A percentile compares a stretch with the other conserved stretches of the same genome.
These are phyloP conservation scores for Aspergillus sp. DNA, from an alignment of 2,329 filamentous ascomycete species.

Conservation along the genomic window DNA sequence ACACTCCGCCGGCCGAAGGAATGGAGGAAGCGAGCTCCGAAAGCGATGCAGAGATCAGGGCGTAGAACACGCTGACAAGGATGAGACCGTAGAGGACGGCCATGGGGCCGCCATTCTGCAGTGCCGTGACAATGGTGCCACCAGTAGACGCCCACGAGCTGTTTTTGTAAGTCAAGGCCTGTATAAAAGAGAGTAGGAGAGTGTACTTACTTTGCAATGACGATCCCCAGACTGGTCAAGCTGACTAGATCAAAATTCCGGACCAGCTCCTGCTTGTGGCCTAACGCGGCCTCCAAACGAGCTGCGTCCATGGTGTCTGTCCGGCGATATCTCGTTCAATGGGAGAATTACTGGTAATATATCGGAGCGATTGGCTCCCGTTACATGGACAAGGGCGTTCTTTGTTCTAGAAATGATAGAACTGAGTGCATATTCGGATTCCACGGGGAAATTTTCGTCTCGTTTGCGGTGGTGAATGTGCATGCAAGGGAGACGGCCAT, in stretches of 20 bases:
- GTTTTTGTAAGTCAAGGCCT: conserved; percentile 19
- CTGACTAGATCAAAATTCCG: conserved; percentile 58
- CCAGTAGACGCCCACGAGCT: conserved; percentile 63
- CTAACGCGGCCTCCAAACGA: conserved; percentile 33
- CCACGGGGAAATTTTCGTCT: background rate
- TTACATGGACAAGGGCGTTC: background rate
- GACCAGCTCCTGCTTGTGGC: conserved; percentile 58
- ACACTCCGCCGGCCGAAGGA: conserved; percentile 54
- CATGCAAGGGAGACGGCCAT: conserved; percentile 20
- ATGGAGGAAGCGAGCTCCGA: conserved; percentile 59
- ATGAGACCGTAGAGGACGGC: conserved; percentile 60
- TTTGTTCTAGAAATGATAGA: background rate
- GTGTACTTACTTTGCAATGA: conserved; percentile 45
- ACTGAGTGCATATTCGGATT: background rate
- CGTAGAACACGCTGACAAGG: conserved; percentile 49
- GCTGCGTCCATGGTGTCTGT: conserved; percentile 18
- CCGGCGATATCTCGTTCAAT: background rate
- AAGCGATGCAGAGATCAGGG: conserved; percentile 53
- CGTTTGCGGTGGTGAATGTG: background rate
- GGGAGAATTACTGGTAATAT: background rate
- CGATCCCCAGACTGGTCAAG: conserved; percentile 57
- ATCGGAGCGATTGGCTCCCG: background rate
- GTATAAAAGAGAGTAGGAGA: too few species aligned
- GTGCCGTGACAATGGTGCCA: conserved; percentile 53
- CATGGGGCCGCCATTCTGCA: conserved; percentile 60